Conservation (phyloP, 768 basidiomycete species). For the Nidularia sp. region DNA sequence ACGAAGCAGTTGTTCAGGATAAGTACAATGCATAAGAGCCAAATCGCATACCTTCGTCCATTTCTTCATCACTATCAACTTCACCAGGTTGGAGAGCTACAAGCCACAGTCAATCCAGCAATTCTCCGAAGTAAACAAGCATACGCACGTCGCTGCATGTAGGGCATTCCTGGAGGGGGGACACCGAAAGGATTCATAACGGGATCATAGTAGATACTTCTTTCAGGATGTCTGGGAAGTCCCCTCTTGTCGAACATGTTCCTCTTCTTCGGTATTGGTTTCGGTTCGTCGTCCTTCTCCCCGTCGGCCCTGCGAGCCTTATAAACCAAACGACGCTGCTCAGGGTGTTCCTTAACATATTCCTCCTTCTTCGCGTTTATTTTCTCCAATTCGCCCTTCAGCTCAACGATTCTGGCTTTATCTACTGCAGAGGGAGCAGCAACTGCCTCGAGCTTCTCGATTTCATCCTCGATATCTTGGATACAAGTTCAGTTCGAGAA, state of each 20-base stretch:
- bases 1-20: slow-evolving; percentile 2
- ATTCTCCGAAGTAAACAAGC: neutral
- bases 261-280: slow-evolving; percentile 46
- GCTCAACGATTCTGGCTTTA: slow-evolving; percentile 60
- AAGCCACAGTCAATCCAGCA: neutral
- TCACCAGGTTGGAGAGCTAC: slow-evolving; percentile 62
- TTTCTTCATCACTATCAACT: slow-evolving; percentile 59
- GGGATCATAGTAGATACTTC: slow-evolving; percentile 89
- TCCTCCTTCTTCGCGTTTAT: slow-evolving; percentile 87
- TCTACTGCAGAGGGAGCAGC: slow-evolving; percentile 41
- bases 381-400: slow-evolving; percentile 75
- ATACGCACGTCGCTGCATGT: slow-evolving; percentile 75
- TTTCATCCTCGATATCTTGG: slow-evolving; percentile 78
- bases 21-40: neutral
- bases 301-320: slow-evolving; percentile 41
- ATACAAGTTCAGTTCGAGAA: neutral
- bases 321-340: slow-evolving; percentile 84
- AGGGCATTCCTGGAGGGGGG: slow-evolving; percentile 97
- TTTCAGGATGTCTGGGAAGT: slow-evolving; percentile 83
- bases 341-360: slow-evolving; percentile 90
- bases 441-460: slow-evolving; percentile 57
- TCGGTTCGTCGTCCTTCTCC: slow-evolving; percentile 36
- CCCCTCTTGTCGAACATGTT: slow-evolving; percentile 82
- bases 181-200: slow-evolving; percentile 93
- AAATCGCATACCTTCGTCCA: slow-evolving; percentile 31